Base-by-base conservation (phyloP, 2,329 filamentous ascomycete genomes). In the Botryotinia globosa region DNA sequence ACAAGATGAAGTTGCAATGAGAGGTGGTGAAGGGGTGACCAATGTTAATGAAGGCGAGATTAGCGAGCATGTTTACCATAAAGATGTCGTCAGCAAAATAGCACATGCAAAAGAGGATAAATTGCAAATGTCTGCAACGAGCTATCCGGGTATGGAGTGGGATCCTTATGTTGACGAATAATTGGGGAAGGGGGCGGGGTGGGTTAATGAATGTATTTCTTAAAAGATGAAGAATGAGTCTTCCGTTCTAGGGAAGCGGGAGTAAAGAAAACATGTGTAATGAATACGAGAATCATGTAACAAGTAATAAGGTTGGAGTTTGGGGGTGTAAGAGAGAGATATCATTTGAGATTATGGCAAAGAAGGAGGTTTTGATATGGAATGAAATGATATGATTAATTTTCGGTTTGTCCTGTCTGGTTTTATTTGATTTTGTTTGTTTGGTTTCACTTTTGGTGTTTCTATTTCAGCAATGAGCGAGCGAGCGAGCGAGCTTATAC, bases 81-180 rank as follows among this genome's bases (percentile, higher is more conserved):
- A 56, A 32, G 48, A 12, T 6, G 16, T 20, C 1, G 8, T 12
- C 2, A 25, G 9, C 5, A 34, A 56, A 42, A 42, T 5, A 85
- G n/a, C 83, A 85, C 22, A 80, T 83, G 48, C 72, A 74, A 29
- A 70, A 73, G 65, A 85, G 18, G n/a, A 56, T 1, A 25, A 20
- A n/a, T 68, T 87, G 20, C 83, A 85, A 73, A 92, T 92, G 90
- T 86, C 84, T 65, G 90, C 89, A 10, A 90, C 89, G 20, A 89
- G 87, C 78, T 92, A 92, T 80, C 90, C 90, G 0, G 90, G 90
- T 0, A 89, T 91, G 82, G 90, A 92, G 80, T 92, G 90, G 72
- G 71, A 73, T 48, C 72, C 72, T 32, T 73, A 70, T 42, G 48
- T 25, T 25, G n/a, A 34, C 2, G 29, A 34, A n/a, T 66, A 29